These are phyloP conservation scores for Magnolia officinalis DNA, from an alignment of 164 flowering plant species.

Conservation along the genomic window DNA sequence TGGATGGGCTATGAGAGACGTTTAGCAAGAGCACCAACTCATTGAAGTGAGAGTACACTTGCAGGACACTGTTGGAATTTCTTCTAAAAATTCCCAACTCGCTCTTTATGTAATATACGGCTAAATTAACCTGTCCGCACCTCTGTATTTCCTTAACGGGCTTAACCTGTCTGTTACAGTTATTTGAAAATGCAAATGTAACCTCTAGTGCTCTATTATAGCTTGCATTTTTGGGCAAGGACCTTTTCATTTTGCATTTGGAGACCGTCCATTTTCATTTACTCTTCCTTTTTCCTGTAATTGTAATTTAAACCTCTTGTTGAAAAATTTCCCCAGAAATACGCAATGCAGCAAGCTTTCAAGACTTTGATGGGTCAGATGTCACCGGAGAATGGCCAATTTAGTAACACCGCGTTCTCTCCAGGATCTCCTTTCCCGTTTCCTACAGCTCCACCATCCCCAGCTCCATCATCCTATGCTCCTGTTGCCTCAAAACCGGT, in stretches of 20 bases:
- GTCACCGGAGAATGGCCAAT: slow-evolving; percentile 57
- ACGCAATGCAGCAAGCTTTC: slow-evolving; percentile 96
- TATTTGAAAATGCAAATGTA: neutral
- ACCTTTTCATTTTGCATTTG: no score
- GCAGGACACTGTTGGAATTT: neutral
- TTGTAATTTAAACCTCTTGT: neutral
- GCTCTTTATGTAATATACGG: neutral
- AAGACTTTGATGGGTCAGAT: slow-evolving; percentile 83
- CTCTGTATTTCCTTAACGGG: neutral
- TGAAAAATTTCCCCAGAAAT: slow-evolving; percentile 52
- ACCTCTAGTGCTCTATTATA: neutral
- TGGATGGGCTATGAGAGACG: no score
- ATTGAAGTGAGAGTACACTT: no score
- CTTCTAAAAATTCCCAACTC: neutral
- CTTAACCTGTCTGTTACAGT: neutral
- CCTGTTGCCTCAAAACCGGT: slow-evolving; percentile 42
- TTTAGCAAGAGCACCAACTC: no score
- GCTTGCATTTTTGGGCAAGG: neutral
- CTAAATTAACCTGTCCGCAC: no score
- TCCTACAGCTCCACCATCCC: slow-evolving; percentile 34
- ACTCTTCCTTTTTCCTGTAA: neutral
- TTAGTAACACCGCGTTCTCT: slow-evolving; percentile 50
- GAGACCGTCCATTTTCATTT: no score
- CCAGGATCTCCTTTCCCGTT: slow-evolving; percentile 70
- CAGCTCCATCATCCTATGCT: slow-evolving; percentile 24